Percentiles rank a stretch among this genome's conserved stretches.
phyloP scores from a whole-genome alignment of 352 stramenopile genomes.

The Phytophthora citrophthora region DNA sequence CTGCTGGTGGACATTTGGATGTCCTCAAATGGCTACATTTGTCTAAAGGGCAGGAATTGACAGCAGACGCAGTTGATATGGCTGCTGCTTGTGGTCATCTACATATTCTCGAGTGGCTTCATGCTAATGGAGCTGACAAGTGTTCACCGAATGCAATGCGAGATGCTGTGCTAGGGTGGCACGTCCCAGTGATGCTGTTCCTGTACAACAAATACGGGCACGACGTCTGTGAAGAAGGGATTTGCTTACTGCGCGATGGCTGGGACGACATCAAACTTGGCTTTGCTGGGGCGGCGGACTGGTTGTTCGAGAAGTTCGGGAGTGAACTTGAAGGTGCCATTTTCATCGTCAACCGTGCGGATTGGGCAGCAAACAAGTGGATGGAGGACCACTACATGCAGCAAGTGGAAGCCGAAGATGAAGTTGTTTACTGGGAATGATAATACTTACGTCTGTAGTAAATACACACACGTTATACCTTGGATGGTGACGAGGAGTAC shows the following conservation, averaged over 20 bases:
- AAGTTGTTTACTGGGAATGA: conserved; percentile 28
- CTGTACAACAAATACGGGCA: conserved; percentile 22
- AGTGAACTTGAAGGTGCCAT: conserved; percentile 13
- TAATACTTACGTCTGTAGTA: conserved; percentile 13
- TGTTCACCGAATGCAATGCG: conserved; percentile 24
- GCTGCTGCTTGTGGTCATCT: conserved; percentile 18
- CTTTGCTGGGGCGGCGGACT: conserved; percentile 11
- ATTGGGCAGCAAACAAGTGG: conserved; percentile 32
- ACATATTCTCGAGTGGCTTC: conserved; percentile 19
- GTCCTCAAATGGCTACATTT: conserved; percentile 29
- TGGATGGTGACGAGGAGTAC: conserved; percentile 27
- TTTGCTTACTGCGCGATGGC: conserved; percentile 21
- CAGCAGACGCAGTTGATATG: conserved; percentile 14
- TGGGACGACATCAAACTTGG: conserved; percentile 24
- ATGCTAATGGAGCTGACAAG: conserved; percentile 7
- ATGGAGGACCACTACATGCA: conserved; percentile 19
- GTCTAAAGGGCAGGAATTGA: conserved; percentile 6
- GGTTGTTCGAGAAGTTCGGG: conserved; percentile 23
- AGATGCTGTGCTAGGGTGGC: conserved; percentile 19
- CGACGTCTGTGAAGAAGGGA: conserved; percentile 15
- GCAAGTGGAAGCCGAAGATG: conserved; percentile 17
- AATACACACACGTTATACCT: conserved; percentile 31
- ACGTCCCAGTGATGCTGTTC: conserved; percentile 31
- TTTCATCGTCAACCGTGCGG: conserved; percentile 22
- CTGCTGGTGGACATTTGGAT: conserved; percentile 17